Evolutionary conservation across 2,329 filamentous ascomycete species (phyloP).

Genomic region (Penicillium frequentans): DNA sequence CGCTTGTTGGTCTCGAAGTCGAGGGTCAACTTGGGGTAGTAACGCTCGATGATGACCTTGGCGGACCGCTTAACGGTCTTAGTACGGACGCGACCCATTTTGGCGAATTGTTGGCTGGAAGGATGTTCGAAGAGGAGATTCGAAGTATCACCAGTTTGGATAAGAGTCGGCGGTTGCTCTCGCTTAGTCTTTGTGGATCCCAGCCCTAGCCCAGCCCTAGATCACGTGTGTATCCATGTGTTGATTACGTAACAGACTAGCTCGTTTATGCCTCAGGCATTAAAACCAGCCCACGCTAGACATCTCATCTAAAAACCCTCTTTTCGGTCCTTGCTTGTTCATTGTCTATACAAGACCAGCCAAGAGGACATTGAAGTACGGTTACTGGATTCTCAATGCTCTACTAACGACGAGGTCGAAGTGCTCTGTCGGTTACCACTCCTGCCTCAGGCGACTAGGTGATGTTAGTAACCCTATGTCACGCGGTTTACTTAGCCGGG

Average conservation of each 20-base stretch:
- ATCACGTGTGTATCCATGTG: conserved; percentile 11
- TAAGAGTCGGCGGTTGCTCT: conserved; percentile 15
- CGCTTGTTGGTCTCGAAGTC: conserved; percentile 99
- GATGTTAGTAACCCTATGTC: too few species aligned
- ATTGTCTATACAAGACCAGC: too few species aligned
- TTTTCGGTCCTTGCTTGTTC: too few species aligned
- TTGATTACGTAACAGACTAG: neutral
- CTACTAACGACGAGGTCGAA: too few species aligned
- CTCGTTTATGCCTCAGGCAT: neutral
- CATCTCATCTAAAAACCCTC: too few species aligned
- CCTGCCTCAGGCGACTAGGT: too few species aligned
- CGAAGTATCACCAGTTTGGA: conserved; percentile 10
- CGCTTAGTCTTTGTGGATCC: conserved; percentile 28
- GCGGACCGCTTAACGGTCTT: conserved; percentile 79
- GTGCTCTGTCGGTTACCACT: too few species aligned
- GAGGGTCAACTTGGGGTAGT: conserved; percentile 96
- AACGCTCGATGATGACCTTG: conserved; percentile 99
- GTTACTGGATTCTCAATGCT: too few species aligned
- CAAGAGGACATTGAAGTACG: too few species aligned
- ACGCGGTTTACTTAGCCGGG: neutral
- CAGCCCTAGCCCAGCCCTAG: conserved; percentile 20
- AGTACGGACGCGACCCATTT: conserved; percentile 52
- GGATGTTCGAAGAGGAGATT: conserved; percentile 27
- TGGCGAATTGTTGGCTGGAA: conserved; percentile 42
- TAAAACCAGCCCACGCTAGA: neutral